A percentile compares a stretch with the other conserved stretches of the same genome.
These are phyloP conservation scores for Termitomyces sp. DNA, from an alignment of 768 basidiomycete genomes.

Conservation along the genomic window DNA sequence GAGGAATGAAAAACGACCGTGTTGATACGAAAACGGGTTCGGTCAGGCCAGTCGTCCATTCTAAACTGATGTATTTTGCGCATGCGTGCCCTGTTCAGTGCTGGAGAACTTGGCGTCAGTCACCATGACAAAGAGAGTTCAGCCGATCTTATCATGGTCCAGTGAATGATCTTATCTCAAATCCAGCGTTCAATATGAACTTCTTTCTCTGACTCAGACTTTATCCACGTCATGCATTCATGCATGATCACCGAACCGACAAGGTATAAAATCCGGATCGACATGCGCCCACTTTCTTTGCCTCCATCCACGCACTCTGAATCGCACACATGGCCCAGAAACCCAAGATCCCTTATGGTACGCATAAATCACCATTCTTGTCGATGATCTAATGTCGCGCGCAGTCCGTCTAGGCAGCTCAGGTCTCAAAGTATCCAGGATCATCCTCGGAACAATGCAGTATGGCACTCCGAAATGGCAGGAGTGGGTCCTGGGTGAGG, in stretches of 20 bases:
- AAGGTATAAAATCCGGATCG: not conserved
- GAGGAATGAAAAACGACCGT: too few relatives aligned
- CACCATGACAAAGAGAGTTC: too few relatives aligned
- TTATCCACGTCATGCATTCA: too few relatives aligned
- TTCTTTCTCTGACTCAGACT: too few relatives aligned
- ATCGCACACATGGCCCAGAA: not conserved
- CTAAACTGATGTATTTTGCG: too few relatives aligned
- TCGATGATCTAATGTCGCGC: not conserved
- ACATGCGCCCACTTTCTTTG: not conserved
- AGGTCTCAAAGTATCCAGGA: conserved; percentile 61
- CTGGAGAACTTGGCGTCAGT: too few relatives aligned
- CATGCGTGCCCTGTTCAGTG: too few relatives aligned
- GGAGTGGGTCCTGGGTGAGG: conserved; percentile 44
- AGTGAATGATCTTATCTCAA: too few relatives aligned
- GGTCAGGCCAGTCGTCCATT: too few relatives aligned
- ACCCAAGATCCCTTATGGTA: conserved; percentile 1
- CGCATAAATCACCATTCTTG: not conserved
- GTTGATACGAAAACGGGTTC: too few relatives aligned
- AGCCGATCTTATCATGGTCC: too few relatives aligned
- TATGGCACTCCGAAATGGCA: conserved; percentile 56
- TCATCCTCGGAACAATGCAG: conserved; percentile 66
- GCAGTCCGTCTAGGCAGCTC: conserved; percentile 49
- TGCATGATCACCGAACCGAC: not conserved
- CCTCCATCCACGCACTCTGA: not conserved
- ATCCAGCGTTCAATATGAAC: too few relatives aligned